These are phyloP conservation scores for Colletotrichum filicis DNA, from an alignment of 2,329 filamentous ascomycete species.

Conservation along the genomic window DNA sequence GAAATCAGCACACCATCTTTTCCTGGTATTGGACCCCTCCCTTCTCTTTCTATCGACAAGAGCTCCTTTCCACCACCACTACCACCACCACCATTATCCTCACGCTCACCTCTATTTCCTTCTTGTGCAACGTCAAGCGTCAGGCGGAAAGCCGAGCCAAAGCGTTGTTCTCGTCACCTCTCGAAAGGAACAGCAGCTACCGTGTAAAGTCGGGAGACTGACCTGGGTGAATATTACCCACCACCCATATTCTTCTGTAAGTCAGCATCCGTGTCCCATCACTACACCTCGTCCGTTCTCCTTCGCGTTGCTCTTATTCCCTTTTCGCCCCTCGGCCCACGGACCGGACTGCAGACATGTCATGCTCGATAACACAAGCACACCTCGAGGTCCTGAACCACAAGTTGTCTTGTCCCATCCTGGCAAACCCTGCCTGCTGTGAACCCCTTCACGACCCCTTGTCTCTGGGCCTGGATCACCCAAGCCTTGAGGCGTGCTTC, in stretches of 20 bases:
- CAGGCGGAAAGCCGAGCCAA: constrained; percentile 21
- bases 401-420: constrained; percentile 25
- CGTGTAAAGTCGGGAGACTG: constrained; percentile 1
- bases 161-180: constrained; percentile 4
- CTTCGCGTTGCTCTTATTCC: neutral
- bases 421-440: constrained; percentile 16
- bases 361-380: constrained; percentile 15
- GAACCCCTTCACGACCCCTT: constrained; percentile 4
- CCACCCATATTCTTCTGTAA: constrained; percentile 14
- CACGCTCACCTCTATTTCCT: neutral
- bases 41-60: neutral
- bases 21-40: neutral
- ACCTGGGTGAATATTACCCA: constrained; percentile 1
- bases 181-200: constrained; percentile 20
- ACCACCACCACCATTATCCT: neutral
- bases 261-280: constrained; percentile 13
- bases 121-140: constrained; percentile 22
- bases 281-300: constrained; percentile 1
- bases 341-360: constrained; percentile 9
- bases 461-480: constrained; percentile 3
- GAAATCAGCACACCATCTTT: constrained; percentile 7
- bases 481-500: neutral
- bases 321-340: constrained; percentile 10
- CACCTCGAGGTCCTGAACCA: constrained; percentile 12
- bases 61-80: neutral